Percentiles rank a stretch among this genome's conserved stretches.
These are phyloP conservation scores for Capsicum chinense DNA, from an alignment of 257 asterid genomes.

Conservation along the genomic window DNA sequence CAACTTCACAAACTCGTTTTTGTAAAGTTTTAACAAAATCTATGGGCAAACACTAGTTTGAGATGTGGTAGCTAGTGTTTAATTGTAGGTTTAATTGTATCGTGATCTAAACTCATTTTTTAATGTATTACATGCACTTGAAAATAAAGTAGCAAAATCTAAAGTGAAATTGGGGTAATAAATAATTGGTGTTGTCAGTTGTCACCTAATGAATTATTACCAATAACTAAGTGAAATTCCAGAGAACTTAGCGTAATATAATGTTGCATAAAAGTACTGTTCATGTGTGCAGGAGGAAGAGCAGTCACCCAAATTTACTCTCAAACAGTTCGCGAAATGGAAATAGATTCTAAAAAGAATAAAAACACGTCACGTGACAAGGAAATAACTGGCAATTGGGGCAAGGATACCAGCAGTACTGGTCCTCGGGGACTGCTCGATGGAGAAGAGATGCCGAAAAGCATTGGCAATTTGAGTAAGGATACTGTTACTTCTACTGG, in stretches of 20 bases:
- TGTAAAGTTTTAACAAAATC: too few species aligned
- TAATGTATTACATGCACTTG: not conserved
- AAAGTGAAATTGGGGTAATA: not conserved
- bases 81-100: not conserved
- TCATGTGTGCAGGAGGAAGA: constrained; percentile 24
- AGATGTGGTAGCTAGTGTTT: not conserved
- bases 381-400: constrained; percentile 4
- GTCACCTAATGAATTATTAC: not conserved
- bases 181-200: not conserved
- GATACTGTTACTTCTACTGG: not conserved
- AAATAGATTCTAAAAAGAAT: constrained; percentile 37
- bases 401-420: not conserved
- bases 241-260: not conserved
- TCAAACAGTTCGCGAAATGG: constrained; percentile 41
- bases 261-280: too few species aligned
- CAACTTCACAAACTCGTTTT: too few species aligned
- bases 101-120: not conserved
- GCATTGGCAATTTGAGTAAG: not conserved
- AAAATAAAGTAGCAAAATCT: not conserved
- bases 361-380: not conserved
- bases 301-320: constrained; percentile 40
- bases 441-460: constrained; percentile 27
- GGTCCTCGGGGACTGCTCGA: constrained; percentile 24
- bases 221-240: not conserved
- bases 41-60: too few species aligned